Conservation (phyloP, 2,329 filamentous ascomycete species). For the Monosporascus sp. region DNA sequence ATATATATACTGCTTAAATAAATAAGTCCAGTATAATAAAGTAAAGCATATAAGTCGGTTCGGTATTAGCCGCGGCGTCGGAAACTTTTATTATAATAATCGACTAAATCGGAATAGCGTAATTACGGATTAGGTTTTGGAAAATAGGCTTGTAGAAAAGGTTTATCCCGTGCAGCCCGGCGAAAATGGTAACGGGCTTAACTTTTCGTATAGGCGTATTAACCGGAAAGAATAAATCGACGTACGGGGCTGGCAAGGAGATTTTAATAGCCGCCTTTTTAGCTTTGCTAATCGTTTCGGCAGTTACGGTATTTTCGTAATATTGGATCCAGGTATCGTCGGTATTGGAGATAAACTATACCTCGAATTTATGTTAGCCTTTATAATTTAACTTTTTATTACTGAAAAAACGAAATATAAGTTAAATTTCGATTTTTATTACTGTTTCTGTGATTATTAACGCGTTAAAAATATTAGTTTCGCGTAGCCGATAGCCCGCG, state of each 20-base stretch:
- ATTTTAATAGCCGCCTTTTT: no score
- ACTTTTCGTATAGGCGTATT: not conserved
- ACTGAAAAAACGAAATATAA: constrained; percentile 12
- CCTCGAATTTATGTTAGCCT: constrained; percentile 18
- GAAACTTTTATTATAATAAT: constrained; percentile 14
- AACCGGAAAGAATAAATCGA: not conserved
- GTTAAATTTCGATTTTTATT: constrained; percentile 18
- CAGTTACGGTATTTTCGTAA: constrained; percentile 15
- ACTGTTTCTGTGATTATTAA: constrained; percentile 8
- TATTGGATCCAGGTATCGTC: constrained; percentile 20
- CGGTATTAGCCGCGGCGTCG: constrained; percentile 13
- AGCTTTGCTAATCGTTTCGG: constrained; percentile 6
- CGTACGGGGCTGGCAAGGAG: no score
- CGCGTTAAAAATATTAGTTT: constrained; percentile 12
- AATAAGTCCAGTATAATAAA: constrained; percentile 18
- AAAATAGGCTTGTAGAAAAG: constrained; percentile 1
- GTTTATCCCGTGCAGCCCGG: no score
- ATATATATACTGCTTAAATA: no score
- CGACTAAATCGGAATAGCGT: constrained; percentile 9
- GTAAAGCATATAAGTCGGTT: constrained; percentile 16
- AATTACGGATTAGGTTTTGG: constrained; percentile 1
- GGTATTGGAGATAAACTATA: constrained; percentile 14
- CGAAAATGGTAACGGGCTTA: no score
- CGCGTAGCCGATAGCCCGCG: constrained; percentile 12
- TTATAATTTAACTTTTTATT: constrained; percentile 3